Evolutionary conservation across 2,329 filamentous ascomycete species (phyloP), one percentile per base, ranked within the genome.

Genomic region (Coniochaeta sp.): DNA sequence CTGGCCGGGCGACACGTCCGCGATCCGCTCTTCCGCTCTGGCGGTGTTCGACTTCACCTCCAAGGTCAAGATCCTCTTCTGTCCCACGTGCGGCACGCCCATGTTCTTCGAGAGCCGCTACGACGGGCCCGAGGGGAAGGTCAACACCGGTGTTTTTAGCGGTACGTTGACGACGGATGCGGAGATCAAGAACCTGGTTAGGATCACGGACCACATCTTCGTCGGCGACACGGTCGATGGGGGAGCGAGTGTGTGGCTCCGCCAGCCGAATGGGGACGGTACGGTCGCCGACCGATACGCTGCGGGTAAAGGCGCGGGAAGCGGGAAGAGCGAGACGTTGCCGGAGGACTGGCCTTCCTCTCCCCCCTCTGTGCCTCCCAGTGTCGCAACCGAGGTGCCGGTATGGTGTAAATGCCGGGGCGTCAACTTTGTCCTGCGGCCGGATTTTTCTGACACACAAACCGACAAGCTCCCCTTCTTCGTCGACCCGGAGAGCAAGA

Each of bases 161-260:
- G 75, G 76, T 1, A 57, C 60, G 0, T 56, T 76, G 30, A 49
- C 51, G 0, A 71, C 73, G 38, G 49, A 62, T 1, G 54, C 58
- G 0, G 56, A 60, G 5, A 51, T 53, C 0, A 57, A 60, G 8
- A 50, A 49, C 13, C 40, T 77, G 7, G 49, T 75, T 22, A 55
- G 56, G 10, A 63, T 68, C 32, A 55, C 48, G 0, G 53, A 66
- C 1, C 72, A 78, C 51, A 69, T 74, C 3, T 78, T 71, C 52
- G 64, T 79, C 1, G 68, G 62, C 1, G 76, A 81, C 51, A 81
- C 78, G 0, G 26, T 67, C 1, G 78, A 82, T 57, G 78, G 78
- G 2, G 78, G 79, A 0, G 68, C 76, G 1, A 69, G 69, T 2
- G 58, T 67, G 1, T 81, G 75, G 75, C 57, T 79, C 4, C 65